Evolutionary conservation across 306 rosid genomes (phyloP).

Genomic region (Gastrolobium villosum): DNA sequence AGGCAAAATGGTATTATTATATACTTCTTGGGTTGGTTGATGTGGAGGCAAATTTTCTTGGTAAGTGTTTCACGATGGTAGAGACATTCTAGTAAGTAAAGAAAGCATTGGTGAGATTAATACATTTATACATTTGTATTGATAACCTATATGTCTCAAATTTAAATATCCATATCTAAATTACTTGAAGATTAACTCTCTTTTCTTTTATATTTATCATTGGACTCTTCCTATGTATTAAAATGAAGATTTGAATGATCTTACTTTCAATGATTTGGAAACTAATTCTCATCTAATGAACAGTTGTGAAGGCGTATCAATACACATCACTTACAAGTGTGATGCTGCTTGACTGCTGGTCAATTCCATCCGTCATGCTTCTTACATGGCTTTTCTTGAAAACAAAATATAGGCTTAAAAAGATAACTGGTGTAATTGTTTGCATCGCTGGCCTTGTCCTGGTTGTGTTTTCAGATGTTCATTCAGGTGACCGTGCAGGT

Average conservation of each 20-base stretch:
- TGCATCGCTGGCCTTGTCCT: constrained; percentile 89
- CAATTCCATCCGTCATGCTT: constrained; percentile 91
- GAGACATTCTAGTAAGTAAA: background rate
- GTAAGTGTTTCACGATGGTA: constrained; percentile 52
- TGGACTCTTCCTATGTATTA: constrained; percentile 19
- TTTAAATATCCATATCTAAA: background rate
- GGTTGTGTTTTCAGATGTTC: constrained; percentile 95
- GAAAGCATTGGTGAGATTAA: constrained; percentile 5
- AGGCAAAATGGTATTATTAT: constrained; percentile 94
- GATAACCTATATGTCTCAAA: constrained; percentile 13
- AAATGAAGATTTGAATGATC: constrained; percentile 15
- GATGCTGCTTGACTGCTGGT: constrained; percentile 98
- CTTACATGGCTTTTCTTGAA: constrained; percentile 97
- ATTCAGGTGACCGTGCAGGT: constrained; percentile 89
- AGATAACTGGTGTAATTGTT: constrained; percentile 79
- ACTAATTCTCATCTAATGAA: constrained; percentile 45
- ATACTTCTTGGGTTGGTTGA: constrained; percentile 84
- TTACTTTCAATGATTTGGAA: constrained; percentile 31
- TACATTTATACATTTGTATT: constrained; percentile 31
- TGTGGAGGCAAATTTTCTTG: constrained; percentile 96
- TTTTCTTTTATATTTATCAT: background rate
- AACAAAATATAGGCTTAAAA: constrained; percentile 81
- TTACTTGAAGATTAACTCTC: constrained; percentile 6
- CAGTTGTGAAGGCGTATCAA: constrained; percentile 99
- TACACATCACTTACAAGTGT: constrained; percentile 95